Conservation (phyloP, 108 stramenopile genomes). For the Cylindrotheca closterium region DNA sequence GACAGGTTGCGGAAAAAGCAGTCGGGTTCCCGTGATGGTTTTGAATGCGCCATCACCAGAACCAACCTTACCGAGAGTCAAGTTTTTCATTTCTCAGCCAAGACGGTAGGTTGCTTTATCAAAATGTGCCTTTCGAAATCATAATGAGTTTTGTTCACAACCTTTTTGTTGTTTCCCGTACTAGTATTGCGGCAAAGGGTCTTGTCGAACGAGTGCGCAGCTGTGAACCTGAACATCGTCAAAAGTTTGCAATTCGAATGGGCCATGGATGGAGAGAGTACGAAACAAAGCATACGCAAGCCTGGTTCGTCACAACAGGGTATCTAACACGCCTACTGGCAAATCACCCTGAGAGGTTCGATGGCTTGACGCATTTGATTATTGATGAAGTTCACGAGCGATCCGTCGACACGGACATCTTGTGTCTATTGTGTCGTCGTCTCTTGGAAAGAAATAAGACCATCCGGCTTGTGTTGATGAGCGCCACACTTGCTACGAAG, state of each 20-base stretch:
- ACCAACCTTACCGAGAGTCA: slow-evolving; percentile 43
- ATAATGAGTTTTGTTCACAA: not conserved
- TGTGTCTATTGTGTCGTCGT: slow-evolving; percentile 83
- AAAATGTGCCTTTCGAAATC: not conserved
- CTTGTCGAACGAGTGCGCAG: slow-evolving; percentile 80
- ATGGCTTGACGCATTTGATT: slow-evolving; percentile 75
- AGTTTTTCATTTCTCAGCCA: slow-evolving; percentile 91
- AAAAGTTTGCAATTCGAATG: slow-evolving; percentile 81
- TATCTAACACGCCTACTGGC: slow-evolving; percentile 90
- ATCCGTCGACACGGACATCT: slow-evolving; percentile 83
- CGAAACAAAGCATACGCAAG: slow-evolving; percentile 64
- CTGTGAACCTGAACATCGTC: slow-evolving; percentile 52
- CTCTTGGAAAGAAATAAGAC: slow-evolving; percentile 62
- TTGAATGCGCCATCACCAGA: slow-evolving; percentile 67
- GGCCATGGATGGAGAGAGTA: slow-evolving; percentile 87
- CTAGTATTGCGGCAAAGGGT: slow-evolving; percentile 77
- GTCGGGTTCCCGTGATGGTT: slow-evolving; percentile 84
- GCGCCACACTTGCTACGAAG: slow-evolving; percentile 84
- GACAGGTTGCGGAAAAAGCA: slow-evolving; percentile 88
- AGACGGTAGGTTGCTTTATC: slow-evolving; percentile 15
- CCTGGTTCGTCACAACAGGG: slow-evolving; percentile 89
- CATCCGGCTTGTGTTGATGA: slow-evolving; percentile 91
- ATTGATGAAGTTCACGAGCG: slow-evolving; percentile 91
- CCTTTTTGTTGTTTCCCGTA: not conserved
- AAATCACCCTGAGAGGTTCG: slow-evolving; percentile 72